Percentiles rank a stretch among this genome's conserved stretches.
Conservation (phyloP, 176 grass and related monocot species). For the Eremochloa ophiuroides region DNA sequence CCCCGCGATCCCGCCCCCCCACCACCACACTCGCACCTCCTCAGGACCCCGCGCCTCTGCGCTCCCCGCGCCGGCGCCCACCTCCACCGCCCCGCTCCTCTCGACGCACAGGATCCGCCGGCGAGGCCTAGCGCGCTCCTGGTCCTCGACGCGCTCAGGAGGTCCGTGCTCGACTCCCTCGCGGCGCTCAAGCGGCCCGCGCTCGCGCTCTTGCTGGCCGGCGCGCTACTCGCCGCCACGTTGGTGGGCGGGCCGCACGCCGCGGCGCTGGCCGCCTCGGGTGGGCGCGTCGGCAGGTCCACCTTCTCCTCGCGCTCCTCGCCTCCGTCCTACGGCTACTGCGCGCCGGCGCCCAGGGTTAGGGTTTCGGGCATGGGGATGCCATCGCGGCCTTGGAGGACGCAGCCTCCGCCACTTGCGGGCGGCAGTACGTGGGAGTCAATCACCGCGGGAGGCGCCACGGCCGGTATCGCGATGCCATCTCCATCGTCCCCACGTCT, state of each 20-base stretch:
- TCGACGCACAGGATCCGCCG: neutral
- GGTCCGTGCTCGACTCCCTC: constrained; percentile 40
- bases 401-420: too few relatives aligned
- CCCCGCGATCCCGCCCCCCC: neutral
- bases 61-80: constrained; percentile 2
- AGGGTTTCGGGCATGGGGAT: too few relatives aligned
- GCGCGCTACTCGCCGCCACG: constrained; percentile 50
- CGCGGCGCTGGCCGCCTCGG: too few relatives aligned
- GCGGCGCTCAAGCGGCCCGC: constrained; percentile 52
- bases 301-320: too few relatives aligned
- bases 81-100: neutral
- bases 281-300: too few relatives aligned
- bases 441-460: too few relatives aligned
- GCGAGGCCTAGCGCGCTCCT: constrained; percentile 6
- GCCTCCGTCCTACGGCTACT: constrained; percentile 37
- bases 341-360: constrained; percentile 30
- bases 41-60: constrained; percentile 1
- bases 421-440: too few relatives aligned
- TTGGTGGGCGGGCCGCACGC: constrained; percentile 24
- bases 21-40: neutral
- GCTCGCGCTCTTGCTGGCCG: constrained; percentile 48
- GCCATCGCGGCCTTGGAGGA: too few relatives aligned
- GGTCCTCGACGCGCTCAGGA: constrained; percentile 28
- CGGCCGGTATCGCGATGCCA: too few relatives aligned
- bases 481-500: too few relatives aligned